Evolutionary conservation across 2,329 filamentous ascomycete genomes (phyloP).

Genomic region (Penicillium sp.): DNA sequence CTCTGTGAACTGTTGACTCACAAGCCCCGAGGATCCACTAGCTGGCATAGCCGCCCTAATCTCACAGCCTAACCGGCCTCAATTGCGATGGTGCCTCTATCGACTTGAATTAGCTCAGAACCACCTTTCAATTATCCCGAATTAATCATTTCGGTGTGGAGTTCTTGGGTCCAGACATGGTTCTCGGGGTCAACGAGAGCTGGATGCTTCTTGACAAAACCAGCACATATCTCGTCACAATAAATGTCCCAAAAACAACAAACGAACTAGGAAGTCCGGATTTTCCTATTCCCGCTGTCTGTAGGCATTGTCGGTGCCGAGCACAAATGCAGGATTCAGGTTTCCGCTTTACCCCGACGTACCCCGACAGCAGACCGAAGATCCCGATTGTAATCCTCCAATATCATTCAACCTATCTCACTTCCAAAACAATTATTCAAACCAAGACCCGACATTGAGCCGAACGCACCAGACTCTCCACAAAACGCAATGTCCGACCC

Average conservation of each 20-base stretch:
- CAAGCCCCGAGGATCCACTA: background rate
- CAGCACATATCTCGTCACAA: too few relatives aligned
- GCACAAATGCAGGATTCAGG: background rate
- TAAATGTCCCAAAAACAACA: too few relatives aligned
- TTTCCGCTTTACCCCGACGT: background rate
- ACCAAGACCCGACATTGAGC: background rate
- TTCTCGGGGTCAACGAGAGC: too few relatives aligned
- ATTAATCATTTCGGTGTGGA: too few relatives aligned
- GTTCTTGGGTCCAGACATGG: too few relatives aligned
- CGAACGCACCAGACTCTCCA: background rate
- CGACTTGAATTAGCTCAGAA: too few relatives aligned
- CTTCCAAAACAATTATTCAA: background rate
- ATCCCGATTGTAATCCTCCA: background rate
- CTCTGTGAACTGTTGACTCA: background rate
- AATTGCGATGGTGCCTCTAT: too few relatives aligned
- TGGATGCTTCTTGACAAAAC: too few relatives aligned
- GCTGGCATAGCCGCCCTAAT: background rate
- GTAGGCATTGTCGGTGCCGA: background rate
- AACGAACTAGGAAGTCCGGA: too few relatives aligned
- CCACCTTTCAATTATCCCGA: background rate
- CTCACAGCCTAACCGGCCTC: too few relatives aligned
- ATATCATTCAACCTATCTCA: background rate
- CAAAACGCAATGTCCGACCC: conserved; percentile 25
- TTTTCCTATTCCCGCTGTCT: too few relatives aligned
- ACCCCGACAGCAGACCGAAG: background rate